A percentile compares a stretch with the other conserved stretches of the same genome.
phyloP scores from a whole-genome alignment of 2,329 filamentous ascomycete species.

The Pezicula rhizophila region DNA sequence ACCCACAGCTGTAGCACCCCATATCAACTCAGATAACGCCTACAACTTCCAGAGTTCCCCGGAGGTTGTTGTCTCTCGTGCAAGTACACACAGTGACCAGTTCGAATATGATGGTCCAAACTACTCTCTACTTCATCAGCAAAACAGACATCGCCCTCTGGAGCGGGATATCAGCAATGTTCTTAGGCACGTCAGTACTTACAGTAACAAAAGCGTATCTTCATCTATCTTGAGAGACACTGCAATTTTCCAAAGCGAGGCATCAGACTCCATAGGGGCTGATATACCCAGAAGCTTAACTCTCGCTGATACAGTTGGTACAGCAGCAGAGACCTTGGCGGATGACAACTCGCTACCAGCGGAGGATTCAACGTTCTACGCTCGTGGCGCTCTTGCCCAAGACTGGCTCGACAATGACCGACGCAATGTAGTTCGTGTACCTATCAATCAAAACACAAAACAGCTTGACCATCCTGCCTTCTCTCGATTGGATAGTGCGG shows the following conservation, averaged over 20 bases:
- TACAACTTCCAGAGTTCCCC: slow-evolving; percentile 1
- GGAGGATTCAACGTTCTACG: slow-evolving; percentile 17
- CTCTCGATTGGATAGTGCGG: slow-evolving; percentile 1
- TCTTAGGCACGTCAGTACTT: slow-evolving; percentile 20
- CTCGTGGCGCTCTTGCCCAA: slow-evolving; percentile 14
- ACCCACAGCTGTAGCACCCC: background rate
- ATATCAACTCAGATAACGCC: slow-evolving; percentile 5
- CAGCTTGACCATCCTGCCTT: slow-evolving; percentile 4
- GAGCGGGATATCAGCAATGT: slow-evolving; percentile 25
- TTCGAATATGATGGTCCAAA: slow-evolving; percentile 2
- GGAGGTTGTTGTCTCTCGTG: slow-evolving; percentile 9
- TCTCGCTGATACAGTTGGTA: slow-evolving; percentile 6
- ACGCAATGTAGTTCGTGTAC: slow-evolving; percentile 17
- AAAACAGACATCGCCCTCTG: slow-evolving; percentile 10
- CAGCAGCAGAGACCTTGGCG: slow-evolving; percentile 3
- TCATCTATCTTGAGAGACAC: slow-evolving; percentile 10
- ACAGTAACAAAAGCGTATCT: slow-evolving; percentile 18
- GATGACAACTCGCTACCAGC: slow-evolving; percentile 4
- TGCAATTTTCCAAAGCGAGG: slow-evolving; percentile 5
- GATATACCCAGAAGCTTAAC: slow-evolving; percentile 9
- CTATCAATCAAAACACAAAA: slow-evolving; percentile 12
- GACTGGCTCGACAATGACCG: slow-evolving; percentile 14
- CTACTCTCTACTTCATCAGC: background rate
- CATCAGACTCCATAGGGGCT: slow-evolving; percentile 5
- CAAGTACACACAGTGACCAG: slow-evolving; percentile 4